Base-by-base conservation (phyloP, 768 basidiomycete genomes). In the Leucogyrophana mollusca region DNA sequence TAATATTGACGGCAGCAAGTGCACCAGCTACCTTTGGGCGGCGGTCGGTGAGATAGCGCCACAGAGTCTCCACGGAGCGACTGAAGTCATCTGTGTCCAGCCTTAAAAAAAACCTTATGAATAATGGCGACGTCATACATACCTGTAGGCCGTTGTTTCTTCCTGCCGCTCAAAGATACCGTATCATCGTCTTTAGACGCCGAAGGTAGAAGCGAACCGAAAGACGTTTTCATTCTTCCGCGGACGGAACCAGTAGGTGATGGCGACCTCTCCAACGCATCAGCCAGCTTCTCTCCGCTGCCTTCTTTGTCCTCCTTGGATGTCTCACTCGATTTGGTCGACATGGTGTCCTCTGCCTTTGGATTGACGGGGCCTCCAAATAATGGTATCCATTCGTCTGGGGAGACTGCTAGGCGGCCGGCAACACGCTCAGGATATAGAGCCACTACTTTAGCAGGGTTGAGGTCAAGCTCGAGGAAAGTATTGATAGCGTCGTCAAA, bases 361-460 rank as follows among this genome's bases (percentile, higher is more conserved):
- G 30, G 56, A 59, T 57, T 55, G 13, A 65, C 63, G 16, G 80
- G 84, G 2, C 94, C 95, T 4, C 92, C 94, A 60, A 90, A 96
- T 3, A 94, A 67, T 4, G 76, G 71, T 58, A 95, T 85, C 89
- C 92, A 94, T 6, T 73, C 68, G 1, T 85, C 83, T 35, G 69
- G 76, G 9, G 83, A 79, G 0, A 87, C 79, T 4, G 83, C 73
- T 7, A 97, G 66, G 24, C 89, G 76, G 5, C 95, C 95, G 1
- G 92, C 78, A 3, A 98, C 79, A 10, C 74, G 73, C 27, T 87
- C 82, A 0, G 91, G 89, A 64, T 91, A 99, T 5, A 98, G 70
- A 2, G 94, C 87, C 17, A 98, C 77, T 3, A 99, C 90, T 58
- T 94, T 92, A 0, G 94, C 91, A 0, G 96, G 96, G 57, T 94